Base-by-base conservation (phyloP, 257 asterid genomes). In the Nicotiana knightiana region DNA sequence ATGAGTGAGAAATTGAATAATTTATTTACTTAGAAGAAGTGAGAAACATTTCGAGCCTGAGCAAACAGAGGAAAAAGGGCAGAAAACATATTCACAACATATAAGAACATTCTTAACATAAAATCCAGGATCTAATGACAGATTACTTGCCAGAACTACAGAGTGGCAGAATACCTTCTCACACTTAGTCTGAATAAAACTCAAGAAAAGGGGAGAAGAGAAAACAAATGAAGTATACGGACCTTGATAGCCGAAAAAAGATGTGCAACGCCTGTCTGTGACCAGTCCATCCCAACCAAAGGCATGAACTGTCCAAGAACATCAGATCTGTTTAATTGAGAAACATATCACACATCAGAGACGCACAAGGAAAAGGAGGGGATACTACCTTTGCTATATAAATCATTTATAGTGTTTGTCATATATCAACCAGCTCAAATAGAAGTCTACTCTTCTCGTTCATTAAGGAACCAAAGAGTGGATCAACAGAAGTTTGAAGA, bases 201-300 rank as follows among this genome's bases (percentile, higher is more conserved):
- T 59, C 43, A 30, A 73, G 65, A 53, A 76, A 58, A 35, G 32
- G 67, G 81, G 24, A 53, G 28, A 59, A 83, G 28, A 53, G 33
- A 67, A 62, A 81, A 46, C 17, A 63, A 26, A 35, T 77, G 17
- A 33, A 76, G 26, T 37, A 58, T 65, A 77, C 79, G 55, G 77
- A 96, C 99, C 98, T 94, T 94, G 90, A 96, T 94, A 80, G 99
- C 97, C n/a, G 99, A 89, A 87, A 96, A 96, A 83, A 96, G 96
- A 92, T 96, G 91, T 8, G 96, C 91, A 70, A 96, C 99, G 75
- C 98, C 98, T 53, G 92, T 90, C 85, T 96, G 98, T 10, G 96
- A 93, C 99, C 99, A 96, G 89, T 96, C 99, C 88, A 92, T 90
- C 77, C 99, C 99, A 75, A 96, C 98, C 93, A 86, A 91, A 70